These are phyloP conservation scores for Sclerotiophoma versabilis DNA, from an alignment of 2,329 filamentous ascomycete genomes.

Conservation along the genomic window DNA sequence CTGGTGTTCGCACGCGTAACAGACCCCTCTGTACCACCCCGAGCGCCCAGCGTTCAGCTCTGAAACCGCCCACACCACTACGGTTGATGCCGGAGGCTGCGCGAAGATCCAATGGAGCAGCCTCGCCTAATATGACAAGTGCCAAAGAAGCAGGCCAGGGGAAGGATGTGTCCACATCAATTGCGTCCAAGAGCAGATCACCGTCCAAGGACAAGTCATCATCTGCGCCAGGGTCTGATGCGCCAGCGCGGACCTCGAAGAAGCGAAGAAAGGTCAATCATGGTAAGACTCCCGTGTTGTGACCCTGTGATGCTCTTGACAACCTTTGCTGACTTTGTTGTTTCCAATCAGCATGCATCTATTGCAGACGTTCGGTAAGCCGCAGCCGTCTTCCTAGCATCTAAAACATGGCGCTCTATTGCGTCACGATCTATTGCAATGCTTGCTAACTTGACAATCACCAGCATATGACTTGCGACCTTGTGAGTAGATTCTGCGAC, in stretches of 20 bases:
- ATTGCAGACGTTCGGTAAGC: conserved; percentile 61
- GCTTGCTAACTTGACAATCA: conserved; percentile 43
- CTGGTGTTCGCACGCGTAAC: conserved; percentile 29
- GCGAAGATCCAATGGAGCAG: conserved; percentile 47
- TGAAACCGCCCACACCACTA: conserved; percentile 38
- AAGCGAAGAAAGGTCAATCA: conserved; percentile 64
- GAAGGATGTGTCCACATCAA: conserved; percentile 35
- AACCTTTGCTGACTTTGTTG: conserved; percentile 37
- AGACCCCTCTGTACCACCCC: conserved; percentile 17
- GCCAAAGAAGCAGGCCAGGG: conserved; percentile 39
- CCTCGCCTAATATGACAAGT: conserved; percentile 43
- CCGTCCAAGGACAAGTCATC: conserved; percentile 39
- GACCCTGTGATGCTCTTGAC: conserved; percentile 28
- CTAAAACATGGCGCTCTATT: conserved; percentile 21
- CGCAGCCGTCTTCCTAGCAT: conserved; percentile 32
- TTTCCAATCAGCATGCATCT: conserved; percentile 55
- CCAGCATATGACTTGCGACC: conserved; percentile 63
- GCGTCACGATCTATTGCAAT: conserved; percentile 24
- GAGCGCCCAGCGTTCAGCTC: conserved; percentile 26
- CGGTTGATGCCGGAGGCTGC: conserved; percentile 50
- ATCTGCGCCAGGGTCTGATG: conserved; percentile 39
- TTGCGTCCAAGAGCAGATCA: conserved; percentile 37
- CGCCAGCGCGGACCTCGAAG: conserved; percentile 49
- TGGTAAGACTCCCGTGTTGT: conserved; percentile 47
- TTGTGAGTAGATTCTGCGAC: conserved; percentile 45